Percentiles rank a stretch among this genome's conserved stretches.
Conservation (phyloP, 306 rosid species). For the Quillaja saponaria region DNA sequence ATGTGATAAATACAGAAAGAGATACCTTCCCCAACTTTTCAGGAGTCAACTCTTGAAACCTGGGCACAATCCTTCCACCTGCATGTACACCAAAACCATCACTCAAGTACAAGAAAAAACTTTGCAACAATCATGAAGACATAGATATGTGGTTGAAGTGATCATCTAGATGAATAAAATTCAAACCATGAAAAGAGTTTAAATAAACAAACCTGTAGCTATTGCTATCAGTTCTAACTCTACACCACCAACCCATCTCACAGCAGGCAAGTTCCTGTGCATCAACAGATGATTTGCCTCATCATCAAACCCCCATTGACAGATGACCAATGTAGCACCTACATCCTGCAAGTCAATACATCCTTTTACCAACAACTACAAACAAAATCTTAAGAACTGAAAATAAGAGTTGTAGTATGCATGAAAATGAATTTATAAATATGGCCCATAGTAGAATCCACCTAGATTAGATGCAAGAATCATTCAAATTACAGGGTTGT, state of each 20-base stretch:
- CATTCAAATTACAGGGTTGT: constrained; percentile 1
- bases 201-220: constrained; percentile 72
- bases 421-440: not conserved
- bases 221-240: constrained; percentile 97
- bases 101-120: constrained; percentile 12
- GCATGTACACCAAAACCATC: constrained; percentile 30
- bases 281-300: constrained; percentile 97
- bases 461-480: not conserved
- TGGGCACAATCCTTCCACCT: constrained; percentile 99
- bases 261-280: constrained; percentile 97
- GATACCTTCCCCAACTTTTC: constrained; percentile 91
- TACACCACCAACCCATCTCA: constrained; percentile 99
- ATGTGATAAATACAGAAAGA: constrained; percentile 1
- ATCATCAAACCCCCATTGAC: constrained; percentile 99
- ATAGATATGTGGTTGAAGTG: not conserved
- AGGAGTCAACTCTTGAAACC: constrained; percentile 92
- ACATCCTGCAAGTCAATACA: constrained; percentile 62
- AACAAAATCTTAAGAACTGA: constrained; percentile 8
- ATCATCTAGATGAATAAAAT: not conserved
- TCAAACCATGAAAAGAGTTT: constrained; percentile 11
- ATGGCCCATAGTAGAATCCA: not conserved
- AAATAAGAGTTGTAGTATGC: not conserved
- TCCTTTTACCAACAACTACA: constrained; percentile 5
- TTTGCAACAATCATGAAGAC: not conserved
- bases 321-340: constrained; percentile 93